Evolutionary conservation across 768 basidiomycete species (phyloP).

Genomic region (Pseudohyphozyma bogoriensis): DNA sequence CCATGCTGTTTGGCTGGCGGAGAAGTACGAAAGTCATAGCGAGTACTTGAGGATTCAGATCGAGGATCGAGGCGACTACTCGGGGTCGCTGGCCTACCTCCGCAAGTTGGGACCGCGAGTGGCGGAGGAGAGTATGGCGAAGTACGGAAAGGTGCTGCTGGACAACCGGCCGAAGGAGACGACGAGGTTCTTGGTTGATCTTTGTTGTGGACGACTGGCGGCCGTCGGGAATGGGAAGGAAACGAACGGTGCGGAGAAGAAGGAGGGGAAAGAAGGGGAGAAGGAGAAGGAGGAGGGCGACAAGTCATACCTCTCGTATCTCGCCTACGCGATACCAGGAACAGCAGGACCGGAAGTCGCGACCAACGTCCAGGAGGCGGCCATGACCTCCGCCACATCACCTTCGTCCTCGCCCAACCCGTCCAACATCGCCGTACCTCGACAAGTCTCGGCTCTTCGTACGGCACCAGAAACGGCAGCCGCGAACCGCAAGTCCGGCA

Average conservation of each 20-base stretch:
- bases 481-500: not conserved
- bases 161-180: conserved; percentile 74
- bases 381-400: conserved; percentile 41
- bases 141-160: conserved; percentile 80
- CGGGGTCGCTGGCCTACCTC: conserved; percentile 71
- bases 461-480: too few species aligned
- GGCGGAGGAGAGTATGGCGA: conserved; percentile 51
- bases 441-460: too few species aligned
- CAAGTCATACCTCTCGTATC: conserved; percentile 12
- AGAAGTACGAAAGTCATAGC: conserved; percentile 80
- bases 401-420: not conserved
- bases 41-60: conserved; percentile 90
- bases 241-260: not conserved
- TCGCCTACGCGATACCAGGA: conserved; percentile 15
- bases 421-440: too few species aligned
- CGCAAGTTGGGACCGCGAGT: conserved; percentile 64
- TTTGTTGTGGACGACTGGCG: conserved; percentile 57
- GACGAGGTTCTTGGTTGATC: conserved; percentile 78
- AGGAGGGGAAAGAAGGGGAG: not conserved
- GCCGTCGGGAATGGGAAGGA: not conserved
- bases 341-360: not conserved
- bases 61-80: conserved; percentile 75
- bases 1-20: conserved; percentile 85
- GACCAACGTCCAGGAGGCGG: conserved; percentile 34
- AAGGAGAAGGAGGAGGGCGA: not conserved